Evolutionary conservation across 768 basidiomycete species (phyloP).

Genomic region (Leccinum imitatum): DNA sequence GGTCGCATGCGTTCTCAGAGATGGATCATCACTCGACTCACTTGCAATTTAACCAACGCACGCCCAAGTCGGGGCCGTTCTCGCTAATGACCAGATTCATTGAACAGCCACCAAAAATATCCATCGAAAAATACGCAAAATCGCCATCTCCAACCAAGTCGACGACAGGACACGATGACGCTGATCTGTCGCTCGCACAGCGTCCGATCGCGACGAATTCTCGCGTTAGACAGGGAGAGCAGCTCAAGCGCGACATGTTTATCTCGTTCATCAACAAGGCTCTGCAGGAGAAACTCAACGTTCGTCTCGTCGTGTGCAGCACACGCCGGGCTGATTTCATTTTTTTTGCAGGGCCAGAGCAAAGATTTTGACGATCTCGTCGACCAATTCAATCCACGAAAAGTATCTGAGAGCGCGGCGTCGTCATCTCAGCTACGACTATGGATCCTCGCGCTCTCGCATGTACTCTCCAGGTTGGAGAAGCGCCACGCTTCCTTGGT

Average conservation of each 20-base stretch:
- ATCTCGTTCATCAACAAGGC: slow-evolving; percentile 82
- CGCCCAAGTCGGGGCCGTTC: slow-evolving; percentile 65
- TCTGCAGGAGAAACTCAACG: slow-evolving; percentile 68
- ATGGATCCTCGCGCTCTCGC: slow-evolving; percentile 85
- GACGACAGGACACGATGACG: slow-evolving; percentile 10
- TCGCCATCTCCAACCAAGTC: slow-evolving; percentile 32
- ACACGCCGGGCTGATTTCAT: slow-evolving; percentile 13
- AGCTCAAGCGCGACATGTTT: slow-evolving; percentile 79
- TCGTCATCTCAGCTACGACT: slow-evolving; percentile 60
- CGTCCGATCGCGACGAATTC: slow-evolving; percentile 80
- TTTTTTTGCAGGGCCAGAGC: slow-evolving; percentile 55
- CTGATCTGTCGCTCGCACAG: slow-evolving; percentile 22
- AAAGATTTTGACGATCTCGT: slow-evolving; percentile 88
- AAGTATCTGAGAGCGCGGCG: slow-evolving; percentile 31
- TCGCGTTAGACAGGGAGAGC: slow-evolving; percentile 73
- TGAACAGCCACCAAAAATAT: slow-evolving; percentile 40
- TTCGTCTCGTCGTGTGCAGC: slow-evolving; percentile 37
- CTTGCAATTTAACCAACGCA: slow-evolving; percentile 73
- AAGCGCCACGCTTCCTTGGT: slow-evolving; percentile 77
- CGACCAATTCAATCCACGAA: slow-evolving; percentile 71
- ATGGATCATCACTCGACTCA: slow-evolving; percentile 81
- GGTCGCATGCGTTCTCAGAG: neutral
- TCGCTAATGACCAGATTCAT: slow-evolving; percentile 45
- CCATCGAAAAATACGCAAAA: slow-evolving; percentile 47
- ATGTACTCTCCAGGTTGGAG: slow-evolving; percentile 90